These are phyloP conservation scores for Corymbia citriodora DNA, from an alignment of 441 rosid species.

Conservation along the genomic window DNA sequence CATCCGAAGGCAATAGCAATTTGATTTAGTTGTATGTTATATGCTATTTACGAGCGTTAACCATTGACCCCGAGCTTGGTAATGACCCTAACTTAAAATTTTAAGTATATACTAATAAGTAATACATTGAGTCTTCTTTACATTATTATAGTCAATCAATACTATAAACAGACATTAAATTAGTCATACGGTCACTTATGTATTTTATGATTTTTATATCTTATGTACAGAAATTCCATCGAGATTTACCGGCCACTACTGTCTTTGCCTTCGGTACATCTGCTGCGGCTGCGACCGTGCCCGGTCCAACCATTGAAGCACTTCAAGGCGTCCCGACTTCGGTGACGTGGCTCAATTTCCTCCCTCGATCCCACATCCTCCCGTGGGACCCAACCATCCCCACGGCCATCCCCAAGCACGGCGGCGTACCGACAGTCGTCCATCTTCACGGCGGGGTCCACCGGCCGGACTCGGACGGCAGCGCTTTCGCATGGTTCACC, in stretches of 20 bases:
- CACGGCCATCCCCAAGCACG: conserved; percentile 36
- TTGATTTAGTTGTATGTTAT: not conserved
- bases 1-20: not conserved
- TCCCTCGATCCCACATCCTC: conserved; percentile 76
- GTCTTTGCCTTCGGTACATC: conserved; percentile 81
- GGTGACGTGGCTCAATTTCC: conserved; percentile 79
- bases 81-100: no score
- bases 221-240: conserved; percentile 64
- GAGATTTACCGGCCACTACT: conserved; percentile 66
- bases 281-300: conserved; percentile 47
- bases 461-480: conserved; percentile 70
- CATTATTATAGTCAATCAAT: not conserved
- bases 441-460: conserved; percentile 81
- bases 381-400: conserved; percentile 86
- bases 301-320: conserved; percentile 91
- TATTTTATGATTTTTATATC: not conserved
- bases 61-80: not conserved
- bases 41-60: not conserved
- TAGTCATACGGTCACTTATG: not conserved
- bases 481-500: conserved; percentile 70
- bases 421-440: conserved; percentile 83
- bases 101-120: no score
- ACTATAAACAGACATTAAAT: not conserved
- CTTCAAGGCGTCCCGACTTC: conserved; percentile 47
- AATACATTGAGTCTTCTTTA: not conserved